A percentile compares a stretch with the other conserved stretches of the same genome.
phyloP scores from a whole-genome alignment of 1,139 yeast genomes.

The Pichia kudriavzevii region DNA sequence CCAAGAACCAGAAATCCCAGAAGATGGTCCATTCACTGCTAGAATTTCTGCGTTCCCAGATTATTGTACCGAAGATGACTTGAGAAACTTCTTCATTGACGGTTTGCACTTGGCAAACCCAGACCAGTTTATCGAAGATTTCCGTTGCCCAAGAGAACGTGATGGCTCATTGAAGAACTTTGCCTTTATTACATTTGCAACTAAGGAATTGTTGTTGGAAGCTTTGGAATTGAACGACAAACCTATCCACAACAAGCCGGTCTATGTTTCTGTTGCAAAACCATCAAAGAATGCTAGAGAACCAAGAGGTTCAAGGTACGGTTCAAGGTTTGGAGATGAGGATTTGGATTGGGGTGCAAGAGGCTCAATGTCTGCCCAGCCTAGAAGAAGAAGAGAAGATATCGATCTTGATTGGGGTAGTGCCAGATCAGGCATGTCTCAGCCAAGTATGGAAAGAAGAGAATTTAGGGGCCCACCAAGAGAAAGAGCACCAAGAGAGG shows the following conservation, averaged over 20 bases:
- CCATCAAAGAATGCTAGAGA: conserved; percentile 39
- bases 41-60: conserved; percentile 82
- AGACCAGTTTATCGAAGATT: conserved; percentile 45
- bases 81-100: conserved; percentile 61
- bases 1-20: conserved; percentile 75
- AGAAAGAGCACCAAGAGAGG: conserved; percentile 27
- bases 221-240: conserved; percentile 60
- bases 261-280: conserved; percentile 86
- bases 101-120: conserved; percentile 45
- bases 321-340: conserved; percentile 23
- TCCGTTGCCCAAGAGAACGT: conserved; percentile 63
- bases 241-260: conserved; percentile 66
- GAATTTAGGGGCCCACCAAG: conserved; percentile 22
- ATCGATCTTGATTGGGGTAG: conserved; percentile 41
- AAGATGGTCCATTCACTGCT: conserved; percentile 85
- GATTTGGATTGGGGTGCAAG: conserved; percentile 45
- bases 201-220: conserved; percentile 59
- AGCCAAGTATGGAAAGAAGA: conserved; percentile 35
- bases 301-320: conserved; percentile 20
- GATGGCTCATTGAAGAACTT: conserved; percentile 69
- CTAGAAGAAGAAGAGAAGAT: conserved; percentile 23
- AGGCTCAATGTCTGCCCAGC: conserved; percentile 25
- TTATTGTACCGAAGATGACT: conserved; percentile 50
- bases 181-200: conserved; percentile 76
- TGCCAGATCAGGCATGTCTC: conserved; percentile 32